Base-by-base conservation (phyloP, 1,284 basidiomycete species). In the Apiotrichum domesticum region DNA sequence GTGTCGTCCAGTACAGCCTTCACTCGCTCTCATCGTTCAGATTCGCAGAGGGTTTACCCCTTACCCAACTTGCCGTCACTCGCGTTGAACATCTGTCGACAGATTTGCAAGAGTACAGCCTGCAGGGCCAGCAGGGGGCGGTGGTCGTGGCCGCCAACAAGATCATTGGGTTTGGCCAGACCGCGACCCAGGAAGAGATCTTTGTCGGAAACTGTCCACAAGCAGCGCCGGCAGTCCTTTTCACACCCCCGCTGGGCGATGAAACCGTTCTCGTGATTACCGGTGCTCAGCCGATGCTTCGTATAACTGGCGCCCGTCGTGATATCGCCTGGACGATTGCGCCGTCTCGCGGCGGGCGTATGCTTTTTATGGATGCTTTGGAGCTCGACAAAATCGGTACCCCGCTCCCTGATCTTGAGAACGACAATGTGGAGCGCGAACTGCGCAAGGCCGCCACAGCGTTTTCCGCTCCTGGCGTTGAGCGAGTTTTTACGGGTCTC, bases 71-170 rank as follows among this genome's bases (percentile, higher is more conserved):
- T 43, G 15, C 15, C 11, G 37, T 39, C 15, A 14, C 42, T 43
- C 11, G n/a, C n/a, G 42, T 43, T n/a, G 42, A 21, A 7, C 11
- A 7, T n/a, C 7, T 14, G 2, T n/a, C 42, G 42, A 21, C 11
- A 7, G 14, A 21, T 43, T n/a, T 14, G 11, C 14, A 43, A 43
- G 14, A 43, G 42, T 43, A 14, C 14, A 15, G 21, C 29, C 6
- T 45, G 21, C 33, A 35, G 34, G 46, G 35, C 35, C 46, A 33
- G 14, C n/a, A 15, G 14, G 51, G 41, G 15, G 51, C 51, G 34
- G n/a, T 45, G 13, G 42, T 52, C 34, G 41, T 52, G 7, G 32
- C 51, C 3, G 51, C 51, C 33, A 52, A 52, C 51, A 44, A 52
- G 51, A 39, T 52, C 8, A 45, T 52, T 21, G 51, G 51, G 7